Evolutionary conservation across 345 rosid species (phyloP).

Genomic region (Psidium friedrichsthalianum): DNA sequence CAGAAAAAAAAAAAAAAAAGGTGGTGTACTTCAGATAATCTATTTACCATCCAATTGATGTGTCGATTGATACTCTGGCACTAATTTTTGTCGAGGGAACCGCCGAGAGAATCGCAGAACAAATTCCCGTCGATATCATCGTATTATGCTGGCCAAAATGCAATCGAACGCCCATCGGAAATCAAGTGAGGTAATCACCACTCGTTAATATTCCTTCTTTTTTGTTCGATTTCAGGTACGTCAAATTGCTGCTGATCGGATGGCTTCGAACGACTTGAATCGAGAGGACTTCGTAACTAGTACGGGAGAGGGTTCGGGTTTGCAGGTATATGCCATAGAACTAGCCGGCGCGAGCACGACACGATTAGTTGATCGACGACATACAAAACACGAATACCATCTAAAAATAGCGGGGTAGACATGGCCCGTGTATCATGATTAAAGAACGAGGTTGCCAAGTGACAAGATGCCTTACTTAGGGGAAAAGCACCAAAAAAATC

Average conservation of each 20-base stretch:
- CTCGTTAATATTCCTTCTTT: background rate
- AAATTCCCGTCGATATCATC: background rate
- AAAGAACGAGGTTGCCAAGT: background rate
- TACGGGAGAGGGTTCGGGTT: background rate
- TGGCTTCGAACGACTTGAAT: background rate
- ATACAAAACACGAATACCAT: background rate
- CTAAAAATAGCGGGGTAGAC: background rate
- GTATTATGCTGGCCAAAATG: background rate
- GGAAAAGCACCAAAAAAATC: too few species aligned
- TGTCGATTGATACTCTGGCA: background rate
- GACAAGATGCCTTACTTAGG: background rate
- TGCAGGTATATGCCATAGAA: background rate
- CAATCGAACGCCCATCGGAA: background rate
- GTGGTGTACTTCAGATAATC: background rate
- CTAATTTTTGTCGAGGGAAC: background rate
- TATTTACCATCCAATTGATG: background rate
- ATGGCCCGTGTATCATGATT: background rate
- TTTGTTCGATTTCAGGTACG: background rate
- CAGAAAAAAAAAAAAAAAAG: too few species aligned
- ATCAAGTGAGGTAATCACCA: background rate
- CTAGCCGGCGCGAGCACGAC: background rate
- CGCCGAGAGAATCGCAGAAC: background rate
- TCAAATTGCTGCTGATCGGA: background rate
- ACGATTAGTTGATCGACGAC: background rate
- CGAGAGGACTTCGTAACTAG: background rate